Evolutionary conservation across 2,329 filamentous ascomycete genomes (phyloP), one percentile per base, ranked within the genome.

Genomic region (Curvularia sp.): DNA sequence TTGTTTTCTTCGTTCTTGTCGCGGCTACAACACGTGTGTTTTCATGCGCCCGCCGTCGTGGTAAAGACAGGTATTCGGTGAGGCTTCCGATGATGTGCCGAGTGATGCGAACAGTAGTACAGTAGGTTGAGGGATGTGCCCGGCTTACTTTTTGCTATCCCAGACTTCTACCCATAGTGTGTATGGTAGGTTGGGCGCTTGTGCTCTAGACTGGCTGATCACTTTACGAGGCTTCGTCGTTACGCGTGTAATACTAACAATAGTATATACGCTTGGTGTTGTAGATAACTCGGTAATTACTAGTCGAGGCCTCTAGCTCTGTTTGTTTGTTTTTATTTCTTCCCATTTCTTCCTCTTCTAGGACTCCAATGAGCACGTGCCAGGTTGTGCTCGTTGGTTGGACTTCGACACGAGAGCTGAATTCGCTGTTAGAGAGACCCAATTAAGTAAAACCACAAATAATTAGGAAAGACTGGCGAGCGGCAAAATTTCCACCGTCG

Each of bases 381-480:
- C 30, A 51, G 31, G 12, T 12, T 49, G 31, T n/a, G 50, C 22
- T 30, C 24, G 30, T 18, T 30, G 24, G 31, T 35, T 33, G n/a
- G 22, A 46, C 33, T 18, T 39, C 12, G 48, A 41, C 24, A 51
- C 22, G 46, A 9, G 22, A 24, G 10, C 24, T 30, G 28, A 49
- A 22, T 7, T 31, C 20, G 33, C 22, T 35, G 28, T 46, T 15
- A n/a, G 35, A 8, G 31, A 55, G 7, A 31, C 28, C 24, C 38
- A 33, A 38, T 50, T n/a, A 39, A 31, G 39, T n/a, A 38, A 15
- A 28, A 38, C 20, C 22, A 20, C 30, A 31, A 15, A 12, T 10
- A 24, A 42, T 38, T 38, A 20, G 35, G 30, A 26, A 57, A 39
- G 39, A 26, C 52, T 47, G n/a, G 49, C 38, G 20, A 52, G 20